Evolutionary conservation across 352 stramenopile species (phyloP).

Genomic region (Peronospora farinosa): DNA sequence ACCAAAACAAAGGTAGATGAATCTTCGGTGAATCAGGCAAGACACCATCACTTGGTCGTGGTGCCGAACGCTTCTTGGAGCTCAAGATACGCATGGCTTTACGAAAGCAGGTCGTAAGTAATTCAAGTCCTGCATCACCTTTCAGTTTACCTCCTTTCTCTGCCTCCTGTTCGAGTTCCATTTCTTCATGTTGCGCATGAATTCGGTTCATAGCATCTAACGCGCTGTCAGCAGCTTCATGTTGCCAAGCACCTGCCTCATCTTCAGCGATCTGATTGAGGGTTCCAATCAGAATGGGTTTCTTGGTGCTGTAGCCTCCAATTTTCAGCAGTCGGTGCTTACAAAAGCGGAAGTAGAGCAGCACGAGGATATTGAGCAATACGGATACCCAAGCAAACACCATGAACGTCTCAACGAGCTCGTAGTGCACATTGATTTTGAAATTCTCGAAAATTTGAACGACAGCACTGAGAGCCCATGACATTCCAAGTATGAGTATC

Average conservation of each 20-base stretch:
- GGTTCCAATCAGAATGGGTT: slow-evolving; percentile 1
- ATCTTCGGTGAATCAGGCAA: slow-evolving; percentile 10
- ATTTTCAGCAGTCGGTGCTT: slow-evolving; percentile 27
- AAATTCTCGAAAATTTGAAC: slow-evolving; percentile 17
- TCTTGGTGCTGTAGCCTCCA: slow-evolving; percentile 24
- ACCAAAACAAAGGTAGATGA: slow-evolving; percentile 39
- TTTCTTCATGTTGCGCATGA: slow-evolving; percentile 21
- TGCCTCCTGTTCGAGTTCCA: slow-evolving; percentile 10
- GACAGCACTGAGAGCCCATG: slow-evolving; percentile 30
- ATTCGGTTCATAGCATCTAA: slow-evolving; percentile 19
- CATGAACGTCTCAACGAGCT: slow-evolving; percentile 31
- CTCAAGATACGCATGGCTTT: slow-evolving; percentile 7
- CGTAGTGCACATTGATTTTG: slow-evolving; percentile 13
- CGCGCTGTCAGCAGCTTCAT: slow-evolving; percentile 18
- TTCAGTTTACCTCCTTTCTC: slow-evolving; percentile 4
- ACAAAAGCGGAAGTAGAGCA: slow-evolving; percentile 37
- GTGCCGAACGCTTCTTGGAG: slow-evolving; percentile 3
- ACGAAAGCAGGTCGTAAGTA: slow-evolving; percentile 14
- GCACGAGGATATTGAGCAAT: slow-evolving; percentile 27
- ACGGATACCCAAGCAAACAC: slow-evolving; percentile 30
- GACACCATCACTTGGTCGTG: slow-evolving; percentile 3
- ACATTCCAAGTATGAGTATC: slow-evolving; percentile 40
- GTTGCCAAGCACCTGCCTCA: slow-evolving; percentile 12
- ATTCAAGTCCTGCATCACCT: slow-evolving; percentile 16
- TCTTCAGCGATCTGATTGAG: slow-evolving; percentile 13